Base-by-base conservation (phyloP, 2,329 filamentous ascomycete species). In the Ceratocystis smalleyi region DNA sequence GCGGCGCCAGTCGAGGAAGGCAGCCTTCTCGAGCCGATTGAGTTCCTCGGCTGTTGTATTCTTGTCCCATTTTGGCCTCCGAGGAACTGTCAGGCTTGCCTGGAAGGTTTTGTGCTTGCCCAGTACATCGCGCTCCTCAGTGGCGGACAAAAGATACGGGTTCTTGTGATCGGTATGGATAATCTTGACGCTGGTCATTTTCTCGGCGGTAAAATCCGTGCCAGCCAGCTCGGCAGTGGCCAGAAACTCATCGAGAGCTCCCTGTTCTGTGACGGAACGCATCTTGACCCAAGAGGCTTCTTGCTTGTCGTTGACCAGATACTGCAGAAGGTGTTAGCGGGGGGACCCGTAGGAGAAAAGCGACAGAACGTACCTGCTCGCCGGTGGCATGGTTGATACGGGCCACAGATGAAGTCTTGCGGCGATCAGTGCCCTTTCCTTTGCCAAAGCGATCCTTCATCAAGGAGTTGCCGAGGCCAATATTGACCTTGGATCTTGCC, bases 371-470 rank as follows among this genome's bases (percentile, higher is more conserved):
- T 51, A 84, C 82, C 69, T 86, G 85, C 73, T 95, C 88, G 72
- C 90, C 91, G 24, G 89, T 90, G 30, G 83, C 80, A 71, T 91
- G 84, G 74, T 91, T 85, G 68, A 90, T 87, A 71, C 88, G 84
- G 27, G 79, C 81, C 66, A 83, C 78, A 61, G 76, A 78, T 0
- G 75, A 73, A 4, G 73, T 82, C 73, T 87, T 88, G 76, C 90
- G 92, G 74, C 91, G 86, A 74, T 91, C 88, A 62, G 81, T 74
- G 69, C 90, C 89, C 75, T 95, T 96, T 71, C 89, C 89, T 77
- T 94, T 95, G 72, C 91, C 90, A 75, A 97, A 96, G 66, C 92
- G 88, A 77, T 97, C 94, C 74, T 97, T 97, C 94, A 99, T 99
- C 73, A 99, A 83, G 77, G 88, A 85, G 78, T 96, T 96, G 74